These are phyloP conservation scores for Begonia masoniana DNA, from an alignment of 306 rosid genomes.

Conservation along the genomic window DNA sequence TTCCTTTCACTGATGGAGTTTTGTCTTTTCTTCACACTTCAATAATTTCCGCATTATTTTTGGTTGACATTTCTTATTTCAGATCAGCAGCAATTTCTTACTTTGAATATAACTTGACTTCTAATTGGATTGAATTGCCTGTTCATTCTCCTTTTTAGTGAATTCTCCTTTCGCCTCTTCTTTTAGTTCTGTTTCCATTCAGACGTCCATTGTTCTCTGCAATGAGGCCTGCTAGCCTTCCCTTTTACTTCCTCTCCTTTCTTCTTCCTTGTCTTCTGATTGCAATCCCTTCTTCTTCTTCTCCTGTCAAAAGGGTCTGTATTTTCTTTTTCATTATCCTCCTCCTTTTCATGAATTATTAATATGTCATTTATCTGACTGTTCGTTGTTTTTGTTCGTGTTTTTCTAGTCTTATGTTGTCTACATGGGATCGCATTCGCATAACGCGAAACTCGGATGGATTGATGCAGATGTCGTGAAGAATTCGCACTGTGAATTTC, in stretches of 20 bases:
- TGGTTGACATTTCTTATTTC: too few relatives aligned
- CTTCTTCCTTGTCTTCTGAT: slow-evolving; percentile 17
- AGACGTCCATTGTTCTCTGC: not conserved
- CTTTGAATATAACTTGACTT: too few relatives aligned
- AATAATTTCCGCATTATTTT: too few relatives aligned
- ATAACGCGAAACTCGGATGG: slow-evolving; percentile 27
- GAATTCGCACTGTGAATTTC: slow-evolving; percentile 56
- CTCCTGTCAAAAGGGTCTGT: slow-evolving; percentile 52
- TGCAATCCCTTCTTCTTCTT: slow-evolving; percentile 10
- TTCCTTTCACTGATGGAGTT: too few relatives aligned
- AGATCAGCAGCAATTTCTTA: too few relatives aligned
- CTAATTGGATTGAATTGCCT: too few relatives aligned
- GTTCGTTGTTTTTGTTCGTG: not conserved
- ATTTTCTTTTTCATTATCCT: slow-evolving; percentile 3
- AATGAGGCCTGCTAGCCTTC: slow-evolving; percentile 22
- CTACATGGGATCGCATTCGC: slow-evolving; percentile 76
- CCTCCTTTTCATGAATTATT: not conserved
- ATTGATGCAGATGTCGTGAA: slow-evolving; percentile 33
- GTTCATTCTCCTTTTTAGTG: too few relatives aligned
- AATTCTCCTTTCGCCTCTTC: too few relatives aligned
- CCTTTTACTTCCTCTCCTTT: slow-evolving; percentile 19
- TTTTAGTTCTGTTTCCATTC: too few relatives aligned
- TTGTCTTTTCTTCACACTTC: too few relatives aligned
- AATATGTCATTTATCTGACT: not conserved
- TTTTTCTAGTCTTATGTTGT: slow-evolving; percentile 64